Evolutionary conservation across 169 alveolate genomes (phyloP), one percentile per base, ranked within the genome.

Genomic region (Eimeria necatrix): DNA sequence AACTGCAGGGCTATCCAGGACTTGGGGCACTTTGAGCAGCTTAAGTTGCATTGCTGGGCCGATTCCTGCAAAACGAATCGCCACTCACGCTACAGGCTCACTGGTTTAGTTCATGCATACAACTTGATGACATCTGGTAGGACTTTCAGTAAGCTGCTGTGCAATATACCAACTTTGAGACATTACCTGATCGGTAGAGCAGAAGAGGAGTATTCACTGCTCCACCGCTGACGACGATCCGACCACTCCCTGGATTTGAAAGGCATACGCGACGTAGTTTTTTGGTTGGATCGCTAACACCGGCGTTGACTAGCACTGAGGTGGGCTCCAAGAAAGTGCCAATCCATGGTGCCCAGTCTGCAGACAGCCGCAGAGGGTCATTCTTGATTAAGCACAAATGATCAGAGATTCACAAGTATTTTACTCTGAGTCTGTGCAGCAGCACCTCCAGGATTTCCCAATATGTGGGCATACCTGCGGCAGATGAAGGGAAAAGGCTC

Each of bases 121-220:
- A 64, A 18, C 76, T 64, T 64, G 14, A 22, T 8, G 26, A 32
- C n/a, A n/a, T n/a, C n/a, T 32, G 41, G 2, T 32, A 2, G 41
- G 41, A 32, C 41, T 32, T 32, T 32, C 2, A 32, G 41, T 32
- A 32, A 32, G 41, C 41, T 32, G 41, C 41, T 32, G 41, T 32
- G 41, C 41, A 32, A 32, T 32, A 32, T 32, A 32, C 41, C 12
- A 46, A 20, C 46, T 10, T 48, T n/a, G 61, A 78, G 32, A 51
- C 95, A 14, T 56, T 61, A 53, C 97, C 97, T 12, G 97, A 96
- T 51, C 95, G 87, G 59, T 93, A 96, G 52, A 96, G 96, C 81
- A 96, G 56, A 49, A 95, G 85, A 3, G 97, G 97, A 8, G 96
- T 96, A 41, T 93, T 96, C 8, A 96, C 95, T 18, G 97, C 95